phyloP scores from a whole-genome alignment of 148 eudicot genomes.

The Pouteria glomerata region DNA sequence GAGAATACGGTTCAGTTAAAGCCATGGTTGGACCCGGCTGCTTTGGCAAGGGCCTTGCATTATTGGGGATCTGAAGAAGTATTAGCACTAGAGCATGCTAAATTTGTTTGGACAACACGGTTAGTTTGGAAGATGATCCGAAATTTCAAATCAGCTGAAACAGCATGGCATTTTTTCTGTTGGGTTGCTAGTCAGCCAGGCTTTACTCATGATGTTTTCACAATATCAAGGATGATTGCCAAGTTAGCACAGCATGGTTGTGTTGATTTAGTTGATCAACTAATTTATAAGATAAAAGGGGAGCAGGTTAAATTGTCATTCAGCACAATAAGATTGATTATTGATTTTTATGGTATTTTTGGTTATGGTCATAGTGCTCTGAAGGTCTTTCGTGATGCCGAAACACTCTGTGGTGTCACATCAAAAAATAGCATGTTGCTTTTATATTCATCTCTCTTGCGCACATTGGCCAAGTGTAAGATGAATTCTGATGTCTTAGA shows the following conservation, averaged over 20 bases:
- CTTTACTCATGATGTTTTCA: constrained; percentile 73
- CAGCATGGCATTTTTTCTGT: constrained; percentile 70
- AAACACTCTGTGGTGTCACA: constrained; percentile 43
- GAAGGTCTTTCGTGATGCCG: constrained; percentile 44
- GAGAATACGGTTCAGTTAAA: constrained; percentile 43
- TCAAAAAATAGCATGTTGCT: constrained; percentile 37
- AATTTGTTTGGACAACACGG: constrained; percentile 79
- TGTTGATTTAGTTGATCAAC: constrained; percentile 48
- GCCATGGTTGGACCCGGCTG: constrained; percentile 89
- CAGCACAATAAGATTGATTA: constrained; percentile 51
- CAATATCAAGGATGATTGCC: constrained; percentile 55
- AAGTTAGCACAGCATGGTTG: constrained; percentile 56
- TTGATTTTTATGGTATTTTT: constrained; percentile 67
- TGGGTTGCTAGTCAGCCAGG: constrained; percentile 81
- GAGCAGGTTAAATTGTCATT: constrained; percentile 55
- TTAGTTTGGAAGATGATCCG: constrained; percentile 82
- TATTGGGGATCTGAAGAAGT: constrained; percentile 68
- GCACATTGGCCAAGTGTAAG: constrained; percentile 69
- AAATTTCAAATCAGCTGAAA: constrained; percentile 61
- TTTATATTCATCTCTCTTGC: constrained; percentile 70
- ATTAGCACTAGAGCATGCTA: constrained; percentile 63
- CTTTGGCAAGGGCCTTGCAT: constrained; percentile 72
- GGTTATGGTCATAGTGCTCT: constrained; percentile 64
- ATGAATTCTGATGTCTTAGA: constrained; percentile 48
- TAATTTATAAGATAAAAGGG: constrained; percentile 40